Evolutionary conservation across 2,329 filamentous ascomycete genomes (phyloP).

Genomic region (Diaporthe citrichinensis): DNA sequence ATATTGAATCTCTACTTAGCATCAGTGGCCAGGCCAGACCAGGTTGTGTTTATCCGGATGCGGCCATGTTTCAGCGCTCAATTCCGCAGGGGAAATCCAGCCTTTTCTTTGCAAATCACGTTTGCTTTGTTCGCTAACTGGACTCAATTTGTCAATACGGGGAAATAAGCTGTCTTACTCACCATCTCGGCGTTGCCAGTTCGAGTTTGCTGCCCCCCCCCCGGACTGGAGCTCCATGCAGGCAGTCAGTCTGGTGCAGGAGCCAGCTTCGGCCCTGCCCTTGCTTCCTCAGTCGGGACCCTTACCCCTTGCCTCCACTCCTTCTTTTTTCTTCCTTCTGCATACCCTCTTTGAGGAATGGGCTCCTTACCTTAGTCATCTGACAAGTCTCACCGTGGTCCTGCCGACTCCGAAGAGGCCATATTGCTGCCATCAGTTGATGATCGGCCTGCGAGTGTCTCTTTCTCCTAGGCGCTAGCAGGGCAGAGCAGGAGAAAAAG

Average conservation of each 20-base stretch:
- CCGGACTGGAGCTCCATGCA: constrained; percentile 5
- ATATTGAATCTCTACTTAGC: constrained; percentile 24
- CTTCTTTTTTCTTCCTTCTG: background rate
- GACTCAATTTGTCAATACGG: constrained; percentile 22
- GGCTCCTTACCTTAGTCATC: constrained; percentile 25
- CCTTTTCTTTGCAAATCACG: constrained; percentile 29
- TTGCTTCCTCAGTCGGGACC: constrained; percentile 30
- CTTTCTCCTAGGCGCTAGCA: constrained; percentile 28
- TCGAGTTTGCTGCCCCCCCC: constrained; percentile 21
- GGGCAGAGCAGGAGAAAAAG: constrained; percentile 26
- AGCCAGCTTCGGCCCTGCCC: constrained; percentile 7
- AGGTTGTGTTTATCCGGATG: constrained; percentile 36
- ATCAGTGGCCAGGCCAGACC: constrained; percentile 1
- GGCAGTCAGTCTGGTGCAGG: background rate
- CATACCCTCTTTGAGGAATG: constrained; percentile 30
- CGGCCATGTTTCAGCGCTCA: constrained; percentile 35
- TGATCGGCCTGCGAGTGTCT: constrained; percentile 25
- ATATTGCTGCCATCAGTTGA: constrained; percentile 20
- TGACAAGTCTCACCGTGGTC: constrained; percentile 29
- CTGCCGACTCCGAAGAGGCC: constrained; percentile 16
- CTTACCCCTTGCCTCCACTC: constrained; percentile 25
- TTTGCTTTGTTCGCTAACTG: constrained; percentile 29
- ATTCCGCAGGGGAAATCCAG: constrained; percentile 16
- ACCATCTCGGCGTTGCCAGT: constrained; percentile 21
- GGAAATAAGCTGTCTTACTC: constrained; percentile 34